Evolutionary conservation across 805 yeast species (phyloP), one percentile per base, ranked within the genome.

Genomic region (Nakazawaea siamensis): DNA sequence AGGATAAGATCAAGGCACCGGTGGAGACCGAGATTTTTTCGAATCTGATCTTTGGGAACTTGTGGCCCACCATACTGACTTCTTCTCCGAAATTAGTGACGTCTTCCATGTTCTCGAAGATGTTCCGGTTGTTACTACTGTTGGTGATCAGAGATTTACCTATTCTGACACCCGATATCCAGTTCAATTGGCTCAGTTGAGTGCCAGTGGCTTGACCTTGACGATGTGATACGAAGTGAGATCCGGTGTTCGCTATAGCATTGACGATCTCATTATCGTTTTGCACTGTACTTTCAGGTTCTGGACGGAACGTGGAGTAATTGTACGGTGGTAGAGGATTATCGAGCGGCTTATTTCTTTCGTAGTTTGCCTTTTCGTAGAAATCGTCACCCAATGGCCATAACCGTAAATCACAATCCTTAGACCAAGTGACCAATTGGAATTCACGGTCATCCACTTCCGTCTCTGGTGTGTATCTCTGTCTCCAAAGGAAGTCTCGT

Each of bases 361-460:
- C 54, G 47, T 62, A 73, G 34, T 57, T 54, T 31, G 75, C 64
- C 25, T 62, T 62, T 6, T 61, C 65, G 43, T 77, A 68, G 13
- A 70, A 52, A 5, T 61, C 62, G 3, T 71, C 71, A 12, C 63
- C 51, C 13, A 76, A 55, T 0, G 86, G 81, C 97, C 97, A 90
- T 31, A 88, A 57, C 41, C 88, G 66, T 39, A 92, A 60, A 50
- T 85, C 94, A 45, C 78, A 73, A 51, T 92, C 97, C 34, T 83
- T 77, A 1, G 94, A 80, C 97, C 97, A 90, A 0, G 97, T 85
- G 1, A 92, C 90, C 33, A 92, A 55, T 54, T 92, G 97, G 50
- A 74, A 92, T 40, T 88, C 95, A 36, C 90, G 64, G 58, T 84
- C 86, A 45, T 77, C 79, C 11, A 70, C 47, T 0, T 49, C 54